Percentiles rank a stretch among this genome's conserved stretches.
Evolutionary conservation across 192 early-diverging fungal genomes (phyloP).

Genomic region (Coemansia sp.): DNA sequence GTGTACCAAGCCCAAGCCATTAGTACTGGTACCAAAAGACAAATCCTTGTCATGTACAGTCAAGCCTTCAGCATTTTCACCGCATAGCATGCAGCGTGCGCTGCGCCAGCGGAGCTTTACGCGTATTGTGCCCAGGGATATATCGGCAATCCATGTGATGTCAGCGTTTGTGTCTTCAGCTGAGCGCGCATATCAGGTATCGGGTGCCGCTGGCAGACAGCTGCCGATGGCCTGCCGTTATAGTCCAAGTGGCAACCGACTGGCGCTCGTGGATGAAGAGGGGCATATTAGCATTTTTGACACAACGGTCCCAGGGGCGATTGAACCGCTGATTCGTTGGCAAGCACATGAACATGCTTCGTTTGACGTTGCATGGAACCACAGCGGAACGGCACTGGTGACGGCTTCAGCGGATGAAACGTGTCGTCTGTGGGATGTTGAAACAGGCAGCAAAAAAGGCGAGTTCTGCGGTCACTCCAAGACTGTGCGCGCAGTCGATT

Average conservation of each 20-base stretch:
- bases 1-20: neutral
- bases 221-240: constrained; percentile 48
- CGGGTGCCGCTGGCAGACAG: constrained; percentile 1
- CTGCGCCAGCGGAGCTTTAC: neutral
- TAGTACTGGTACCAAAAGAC: no score
- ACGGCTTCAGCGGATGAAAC: constrained; percentile 78
- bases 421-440: constrained; percentile 72
- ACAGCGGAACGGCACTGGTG: constrained; percentile 62
- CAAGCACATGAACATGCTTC: constrained; percentile 74
- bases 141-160: constrained; percentile 18
- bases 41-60: no score
- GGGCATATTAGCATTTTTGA: constrained; percentile 37
- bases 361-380: constrained; percentile 79
- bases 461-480: constrained; percentile 64
- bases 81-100: neutral
- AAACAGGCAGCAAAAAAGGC: constrained; percentile 54
- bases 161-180: constrained; percentile 26
- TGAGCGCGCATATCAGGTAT: constrained; percentile 11
- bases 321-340: constrained; percentile 29
- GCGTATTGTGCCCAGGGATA: neutral
- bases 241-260: constrained; percentile 7
- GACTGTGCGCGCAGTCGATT: constrained; percentile 69
- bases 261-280: constrained; percentile 43
- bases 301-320: constrained; percentile 10
- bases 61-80: no score